A percentile compares a stretch with the other conserved stretches of the same genome.
Conservation (phyloP, 148 eudicot species). For the Rhododendron vialii region DNA sequence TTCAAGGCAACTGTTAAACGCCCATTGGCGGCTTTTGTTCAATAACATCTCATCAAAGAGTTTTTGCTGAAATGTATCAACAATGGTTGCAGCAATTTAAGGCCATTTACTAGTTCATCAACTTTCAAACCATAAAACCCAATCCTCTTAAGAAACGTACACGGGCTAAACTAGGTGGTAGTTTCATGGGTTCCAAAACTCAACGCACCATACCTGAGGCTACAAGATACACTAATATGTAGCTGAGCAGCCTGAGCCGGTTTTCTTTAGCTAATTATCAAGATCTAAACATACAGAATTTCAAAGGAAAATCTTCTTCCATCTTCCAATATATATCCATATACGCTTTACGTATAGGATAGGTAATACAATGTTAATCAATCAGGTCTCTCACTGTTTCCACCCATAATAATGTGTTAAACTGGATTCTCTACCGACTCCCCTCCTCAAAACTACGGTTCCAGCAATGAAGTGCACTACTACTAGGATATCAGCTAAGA, state of each 20-base stretch:
- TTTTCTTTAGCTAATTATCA: not conserved
- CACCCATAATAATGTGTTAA: too few relatives aligned
- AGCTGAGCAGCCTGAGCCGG: not conserved
- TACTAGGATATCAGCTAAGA: not conserved
- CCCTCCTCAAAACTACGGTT: too few relatives aligned
- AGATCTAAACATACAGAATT: not conserved
- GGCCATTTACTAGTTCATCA: not conserved
- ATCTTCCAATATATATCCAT: not conserved
- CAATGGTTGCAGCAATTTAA: not conserved
- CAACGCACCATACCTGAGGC: not conserved
- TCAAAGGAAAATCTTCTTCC: not conserved
- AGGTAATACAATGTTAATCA: not conserved
- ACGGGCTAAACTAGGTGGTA: not conserved
- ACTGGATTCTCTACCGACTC: too few relatives aligned
- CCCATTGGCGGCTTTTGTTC: not conserved
- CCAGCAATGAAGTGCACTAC: not conserved
- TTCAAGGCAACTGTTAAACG: not conserved
- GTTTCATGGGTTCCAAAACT: not conserved
- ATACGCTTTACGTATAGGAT: not conserved
- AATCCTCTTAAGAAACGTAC: not conserved
- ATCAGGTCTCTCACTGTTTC: not conserved
- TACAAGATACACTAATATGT: not conserved
- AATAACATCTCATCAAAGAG: not conserved
- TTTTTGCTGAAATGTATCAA: not conserved
- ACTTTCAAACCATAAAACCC: not conserved